Base-by-base conservation (phyloP, 805 yeast genomes). In the Nakazawaea siamensis region DNA sequence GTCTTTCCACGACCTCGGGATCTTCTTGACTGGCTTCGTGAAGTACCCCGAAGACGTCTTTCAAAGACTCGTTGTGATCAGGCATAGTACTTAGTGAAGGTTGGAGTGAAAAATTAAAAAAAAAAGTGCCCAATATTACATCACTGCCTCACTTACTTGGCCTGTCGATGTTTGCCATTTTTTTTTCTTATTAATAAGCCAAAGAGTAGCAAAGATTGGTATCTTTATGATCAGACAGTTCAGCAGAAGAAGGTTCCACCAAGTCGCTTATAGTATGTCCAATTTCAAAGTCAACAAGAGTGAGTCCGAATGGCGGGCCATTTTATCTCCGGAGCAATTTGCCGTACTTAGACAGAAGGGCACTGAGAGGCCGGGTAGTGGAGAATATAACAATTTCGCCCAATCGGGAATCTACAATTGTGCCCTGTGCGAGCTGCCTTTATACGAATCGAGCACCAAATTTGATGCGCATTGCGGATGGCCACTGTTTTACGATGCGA, bases 401-500 rank as follows among this genome's bases (percentile, higher is more conserved):
- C 53, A 59, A 4, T 45, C 44, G 2, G 97, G 97, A 1, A 60
- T 72, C 2, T 92, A 87, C 56, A 60, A 62, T 30, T 92, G 99
- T 60, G 96, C 82, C 0, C 97, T 80, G 5, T 92, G 98, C 58
- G 68, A 66, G 33, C 62, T 70, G 29, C 95, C 96, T 10, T 60
- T 92, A 20, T 92, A 92, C 57, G 69, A 70, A 41, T 77, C 95
- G 19, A 62, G 68, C 21, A 71, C 95, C 3, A 90, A 92, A 56
- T 92, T 92, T 49, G 78, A 80, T 39, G 75, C 95, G 10, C 86
- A 86, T 35, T 92, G 98, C 57, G 98, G 98, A 2, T 92, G 98
- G 98, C 98, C 98, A 1, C 88, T 96, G 0, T 92, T 92, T 57
- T 90, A 80, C 55, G 81, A 85, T 39, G 96, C 94, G 1, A 62